Evolutionary conservation across 2,329 filamentous ascomycete species (phyloP).

Genomic region (Aspergillaceae sp.): DNA sequence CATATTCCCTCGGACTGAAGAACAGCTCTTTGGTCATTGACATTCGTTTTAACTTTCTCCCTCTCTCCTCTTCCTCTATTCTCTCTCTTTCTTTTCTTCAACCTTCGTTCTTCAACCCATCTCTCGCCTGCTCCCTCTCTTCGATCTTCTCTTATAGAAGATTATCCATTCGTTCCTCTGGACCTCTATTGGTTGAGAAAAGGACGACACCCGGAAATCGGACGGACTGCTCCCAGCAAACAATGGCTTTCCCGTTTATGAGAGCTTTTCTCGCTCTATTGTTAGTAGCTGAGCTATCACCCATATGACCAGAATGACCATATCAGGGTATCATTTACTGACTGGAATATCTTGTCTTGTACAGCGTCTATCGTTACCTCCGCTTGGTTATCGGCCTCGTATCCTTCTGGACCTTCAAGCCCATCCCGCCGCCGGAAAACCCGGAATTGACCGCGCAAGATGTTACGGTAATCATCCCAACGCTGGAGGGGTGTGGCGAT

Average conservation of each 20-base stretch:
- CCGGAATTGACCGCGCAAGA: conserved; percentile 72
- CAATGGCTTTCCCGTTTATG: conserved; percentile 32
- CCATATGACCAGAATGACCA: background rate
- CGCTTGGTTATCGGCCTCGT: conserved; percentile 76
- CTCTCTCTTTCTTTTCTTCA: conserved; percentile 4
- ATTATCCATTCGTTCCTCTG: conserved; percentile 5
- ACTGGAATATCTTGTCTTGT: background rate
- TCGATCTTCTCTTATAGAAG: background rate
- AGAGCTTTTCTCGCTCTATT: conserved; percentile 35
- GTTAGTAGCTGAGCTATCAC: conserved; percentile 20
- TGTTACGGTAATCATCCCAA: conserved; percentile 90
- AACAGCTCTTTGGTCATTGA: conserved; percentile 4
- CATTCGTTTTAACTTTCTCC: conserved; percentile 18
- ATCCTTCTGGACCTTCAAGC: conserved; percentile 80
- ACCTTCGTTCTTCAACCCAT: conserved; percentile 6
- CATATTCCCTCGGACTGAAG: background rate
- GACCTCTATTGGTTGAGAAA: conserved; percentile 6
- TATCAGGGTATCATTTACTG: conserved; percentile 1
- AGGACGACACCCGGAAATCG: background rate
- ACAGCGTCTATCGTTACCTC: conserved; percentile 77
- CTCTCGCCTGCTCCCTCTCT: conserved; percentile 8
- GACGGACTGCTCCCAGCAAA: conserved; percentile 3
- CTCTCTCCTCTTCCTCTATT: conserved; percentile 8
- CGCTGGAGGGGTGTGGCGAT: conserved; percentile 77
- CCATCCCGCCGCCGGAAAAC: conserved; percentile 70